phyloP scores from a whole-genome alignment of 805 yeast genomes.

The Barnettozyma pratensis region DNA sequence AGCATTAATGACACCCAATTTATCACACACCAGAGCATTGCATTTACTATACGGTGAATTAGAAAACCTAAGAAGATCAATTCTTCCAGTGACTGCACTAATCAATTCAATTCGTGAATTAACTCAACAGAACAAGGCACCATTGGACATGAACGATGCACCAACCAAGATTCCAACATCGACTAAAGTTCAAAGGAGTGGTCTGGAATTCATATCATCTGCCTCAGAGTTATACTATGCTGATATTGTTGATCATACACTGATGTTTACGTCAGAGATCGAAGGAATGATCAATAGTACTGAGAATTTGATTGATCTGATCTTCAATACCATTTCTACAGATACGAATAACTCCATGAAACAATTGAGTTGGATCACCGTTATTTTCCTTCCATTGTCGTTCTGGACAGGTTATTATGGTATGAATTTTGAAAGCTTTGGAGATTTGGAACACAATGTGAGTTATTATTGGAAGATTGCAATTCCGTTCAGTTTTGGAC shows the following conservation, averaged over 20 bases:
- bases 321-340: conserved; percentile 53
- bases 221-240: conserved; percentile 42
- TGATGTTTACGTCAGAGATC: conserved; percentile 46
- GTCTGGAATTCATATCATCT: conserved; percentile 32
- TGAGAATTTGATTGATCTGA: conserved; percentile 44
- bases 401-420: conserved; percentile 60
- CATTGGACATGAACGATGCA: not conserved
- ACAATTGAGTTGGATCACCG: conserved; percentile 49
- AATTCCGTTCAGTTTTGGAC: conserved; percentile 33
- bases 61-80: conserved; percentile 39
- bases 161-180: not conserved
- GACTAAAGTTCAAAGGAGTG: not conserved
- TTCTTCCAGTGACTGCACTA: conserved; percentile 43
- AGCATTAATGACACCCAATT: conserved; percentile 43
- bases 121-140: conserved; percentile 13
- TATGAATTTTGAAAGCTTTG: conserved; percentile 37
- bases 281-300: conserved; percentile 49
- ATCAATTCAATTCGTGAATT: conserved; percentile 42
- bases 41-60: conserved; percentile 52
- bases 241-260: conserved; percentile 53
- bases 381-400: conserved; percentile 51
- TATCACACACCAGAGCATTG: conserved; percentile 45
- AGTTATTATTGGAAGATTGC: conserved; percentile 26
- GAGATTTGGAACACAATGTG: conserved; percentile 29
- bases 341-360: conserved; percentile 52